A percentile compares a stretch with the other conserved stretches of the same genome.
These are phyloP conservation scores for Graphium sp. DNA, from an alignment of 2,329 filamentous ascomycete genomes.

Conservation along the genomic window DNA sequence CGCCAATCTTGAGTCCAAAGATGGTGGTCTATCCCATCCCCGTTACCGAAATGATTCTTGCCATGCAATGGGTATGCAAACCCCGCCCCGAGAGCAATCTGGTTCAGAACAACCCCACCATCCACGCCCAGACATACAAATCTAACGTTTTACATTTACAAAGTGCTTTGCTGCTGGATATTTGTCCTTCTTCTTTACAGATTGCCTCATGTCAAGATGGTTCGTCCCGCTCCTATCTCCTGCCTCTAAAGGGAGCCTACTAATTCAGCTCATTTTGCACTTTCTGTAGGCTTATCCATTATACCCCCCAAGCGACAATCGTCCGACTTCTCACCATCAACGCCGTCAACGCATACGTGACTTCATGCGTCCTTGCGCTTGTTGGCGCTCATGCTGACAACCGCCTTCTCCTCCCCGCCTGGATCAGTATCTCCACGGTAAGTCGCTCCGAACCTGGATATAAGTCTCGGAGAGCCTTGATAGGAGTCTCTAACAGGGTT, in stretches of 20 bases:
- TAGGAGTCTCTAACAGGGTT: too few species aligned
- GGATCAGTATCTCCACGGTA: constrained; percentile 64
- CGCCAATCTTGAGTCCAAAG: too few species aligned
- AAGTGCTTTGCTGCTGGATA: constrained; percentile 65
- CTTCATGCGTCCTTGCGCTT: constrained; percentile 53
- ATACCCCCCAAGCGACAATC: constrained; percentile 65
- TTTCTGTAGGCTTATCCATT: constrained; percentile 56
- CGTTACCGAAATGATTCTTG: constrained; percentile 52
- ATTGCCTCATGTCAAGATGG: constrained; percentile 75
- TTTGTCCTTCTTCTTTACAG: constrained; percentile 68
- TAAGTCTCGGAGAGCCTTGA: too few species aligned
- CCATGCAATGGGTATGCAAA: constrained; percentile 57
- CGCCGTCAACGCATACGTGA: constrained; percentile 58
- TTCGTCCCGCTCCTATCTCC: constrained; percentile 17
- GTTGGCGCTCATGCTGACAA: constrained; percentile 55
- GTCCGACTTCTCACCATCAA: constrained; percentile 64
- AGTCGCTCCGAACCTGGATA: constrained; percentile 10
- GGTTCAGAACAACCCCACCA: too few species aligned
- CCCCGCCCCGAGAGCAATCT: too few species aligned
- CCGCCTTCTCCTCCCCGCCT: constrained; percentile 55
- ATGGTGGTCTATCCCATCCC: constrained; percentile 12
- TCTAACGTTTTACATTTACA: constrained; percentile 2
- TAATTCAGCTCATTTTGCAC: background rate
- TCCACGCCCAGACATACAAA: constrained; percentile 4
- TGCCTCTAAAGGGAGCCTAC: background rate